Base-by-base conservation (phyloP, 1,284 basidiomycete genomes). In the Mycena citricolor region DNA sequence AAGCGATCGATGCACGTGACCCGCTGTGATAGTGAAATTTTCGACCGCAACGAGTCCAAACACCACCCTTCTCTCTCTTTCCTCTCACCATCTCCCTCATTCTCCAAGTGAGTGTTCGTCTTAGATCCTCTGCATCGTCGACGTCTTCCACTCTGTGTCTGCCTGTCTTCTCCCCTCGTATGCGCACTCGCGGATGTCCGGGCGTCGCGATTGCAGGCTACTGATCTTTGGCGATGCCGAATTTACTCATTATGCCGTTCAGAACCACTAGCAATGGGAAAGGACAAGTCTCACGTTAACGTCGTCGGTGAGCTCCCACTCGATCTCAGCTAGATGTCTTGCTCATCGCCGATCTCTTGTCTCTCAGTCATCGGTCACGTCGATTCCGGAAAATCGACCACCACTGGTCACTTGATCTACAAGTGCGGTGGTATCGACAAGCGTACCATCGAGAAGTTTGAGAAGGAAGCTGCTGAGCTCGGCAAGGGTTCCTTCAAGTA, bases 371-470 rank as follows among this genome's bases (percentile, higher is more conserved):
- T 94, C 78, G 91, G 92, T 58, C 92, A 95, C 79, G 91, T 94
- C 87, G 90, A 93, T 77, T 92, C 90, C 68, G 90, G 95, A 62
- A 98, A 98, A 81, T 98, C 94, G 57, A 99, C 95, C 74, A 99
- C 95, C 68, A 99, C 97, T 65, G 97, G 97, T 63, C 97, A 99
- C 82, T 81, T 99, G 77, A 99, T 99, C 86, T 98, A 98, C 92
- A 98, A 99, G 87, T 99, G 95, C 74, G 95, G 95, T 86, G 97
- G 97, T 92, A 99, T 99, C 79, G 97, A 99, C 76, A 99, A 99
- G 83, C 95, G 97, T 88, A 98, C 94, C 72, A 97, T 99, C 64
- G 94, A 99, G 79, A 99, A 98, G 80, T 99, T 98, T 83, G 95
- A 99, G 85, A 99, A 99, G 87, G 95, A 99, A 79, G 97, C 95